Evolutionary conservation across 192 early-diverging fungal species (phyloP), one percentile per base, ranked within the genome.

Genomic region (Phlyctochytrium planicorne): DNA sequence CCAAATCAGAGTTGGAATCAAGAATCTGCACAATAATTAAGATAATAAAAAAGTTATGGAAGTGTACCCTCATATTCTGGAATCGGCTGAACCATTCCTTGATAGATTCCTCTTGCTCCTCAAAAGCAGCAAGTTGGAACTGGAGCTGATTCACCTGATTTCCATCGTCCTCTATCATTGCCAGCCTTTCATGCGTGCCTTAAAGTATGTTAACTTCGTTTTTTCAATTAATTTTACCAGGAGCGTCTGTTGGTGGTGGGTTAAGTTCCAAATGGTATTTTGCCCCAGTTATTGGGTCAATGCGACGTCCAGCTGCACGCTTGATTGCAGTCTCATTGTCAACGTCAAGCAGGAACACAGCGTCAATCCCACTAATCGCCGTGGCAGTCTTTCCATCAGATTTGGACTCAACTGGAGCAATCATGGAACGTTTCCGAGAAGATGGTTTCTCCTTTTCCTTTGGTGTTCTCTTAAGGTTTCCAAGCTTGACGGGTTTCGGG

Each of bases 401-500:
- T 20, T 66, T 37, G 16, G 40, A 37, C 14, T 67, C 70, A 23
- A 57, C 63, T 14, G 71, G 73, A 1, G 79, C 78, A 59, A 84
- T 80, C 61, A 84, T 62, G 0, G 78, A 80, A 17, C 71, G 65
- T 30, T 70, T 65, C 50, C 69, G 63, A 50, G 27, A 17, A 16
- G 32, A 25, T 25, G 32, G 27, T n/a, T 66, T 70, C 10, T 25
- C 68, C 30, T 69, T 71, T 0, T 66, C 68, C 40, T 68, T 76
- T 23, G 77, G 71, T 30, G 73, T 68, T 30, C 85, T 61, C 60
- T 87, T 87, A 1, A 84, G 71, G 56, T 82, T 76, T 4, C 83
- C 80, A 37, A 70, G 77, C 66, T 86, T 87, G 17, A 82, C 71
- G 17, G 83, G 83, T 59, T 87, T 87, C 3, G 84, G 84, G 55